Base-by-base conservation (phyloP, 345 rosid species). In the Pseudoturritis turrita region DNA sequence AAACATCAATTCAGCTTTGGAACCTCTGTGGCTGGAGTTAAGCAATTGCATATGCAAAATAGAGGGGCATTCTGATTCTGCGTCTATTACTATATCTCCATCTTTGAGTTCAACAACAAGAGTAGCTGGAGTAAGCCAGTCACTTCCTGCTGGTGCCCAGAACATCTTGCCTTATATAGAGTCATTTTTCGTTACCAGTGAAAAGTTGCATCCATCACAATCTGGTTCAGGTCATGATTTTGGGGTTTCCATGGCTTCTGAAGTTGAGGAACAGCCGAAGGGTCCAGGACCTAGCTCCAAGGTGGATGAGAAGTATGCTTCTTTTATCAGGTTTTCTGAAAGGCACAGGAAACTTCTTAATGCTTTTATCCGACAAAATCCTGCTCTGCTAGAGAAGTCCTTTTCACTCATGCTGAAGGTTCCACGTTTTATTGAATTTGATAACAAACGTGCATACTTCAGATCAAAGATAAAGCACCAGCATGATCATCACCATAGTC, bases 141-240 rank as follows among this genome's bases (percentile, higher is more conserved):
- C 96, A 33, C 92, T 94, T n/a, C 98, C 97, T 79, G 96, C 96
- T 0, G 97, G 98, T 39, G 81, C 97, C 79, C 98, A 94, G 82
- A 94, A 94, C 78, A 85, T 94, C 65, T 83, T 94, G 79, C 98
- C 98, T 5, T 91, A 94, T 61, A 87, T 94, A 44, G 98, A 94
- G 77, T 91, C 98, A 55, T 94, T 94, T 79, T 94, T 94, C 11
- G 96, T 89, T 61, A 83, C 87, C 80, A 85, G 85, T 71, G 99
- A 95, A 82, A 95, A 91, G 79, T 70, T 95, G 72, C 92, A 89
- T 75, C 89, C 89, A 68, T 84, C 87, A 35, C 97, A 83, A 76
- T 86, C 91, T 18, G 86, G 87, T 68, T 78, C 89, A 21, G 65
- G 81, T 75, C 85, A 83, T 73, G 97, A 89, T 58, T 80, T 83